Conservation (phyloP, 2,329 filamentous ascomycete species). For the Sarocladium oryzae region DNA sequence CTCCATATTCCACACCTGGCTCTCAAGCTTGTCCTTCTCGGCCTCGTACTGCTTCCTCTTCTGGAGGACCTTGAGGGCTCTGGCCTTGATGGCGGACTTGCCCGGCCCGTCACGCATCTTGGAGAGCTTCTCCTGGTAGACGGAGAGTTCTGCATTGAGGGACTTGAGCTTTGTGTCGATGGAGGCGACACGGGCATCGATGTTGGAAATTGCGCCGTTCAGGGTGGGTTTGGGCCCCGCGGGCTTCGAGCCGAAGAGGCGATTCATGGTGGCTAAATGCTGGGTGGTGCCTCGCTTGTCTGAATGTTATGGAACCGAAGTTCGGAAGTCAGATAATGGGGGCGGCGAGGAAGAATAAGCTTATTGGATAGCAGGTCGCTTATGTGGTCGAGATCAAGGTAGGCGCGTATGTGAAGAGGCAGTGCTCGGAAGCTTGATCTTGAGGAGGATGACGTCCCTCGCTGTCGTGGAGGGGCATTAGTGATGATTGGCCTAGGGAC, state of each 20-base stretch:
- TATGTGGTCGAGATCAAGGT: neutral
- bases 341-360: no score
- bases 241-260: constrained; percentile 85
- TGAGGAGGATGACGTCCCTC: constrained; percentile 5
- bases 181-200: constrained; percentile 75
- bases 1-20: constrained; percentile 98
- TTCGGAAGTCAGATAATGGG: no score
- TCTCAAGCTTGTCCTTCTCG: constrained; percentile 87
- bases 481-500: neutral
- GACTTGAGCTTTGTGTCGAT: constrained; percentile 94
- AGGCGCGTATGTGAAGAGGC: neutral
- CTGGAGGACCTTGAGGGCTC: constrained; percentile 89
- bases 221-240: constrained; percentile 86
- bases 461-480: constrained; percentile 1
- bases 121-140: constrained; percentile 78
- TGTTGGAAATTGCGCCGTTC: constrained; percentile 73
- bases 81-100: constrained; percentile 87
- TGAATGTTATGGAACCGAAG: no score
- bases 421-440: neutral
- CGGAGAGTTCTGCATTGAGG: constrained; percentile 81
- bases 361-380: no score
- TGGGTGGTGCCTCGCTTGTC: neutral
- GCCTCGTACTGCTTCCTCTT: constrained; percentile 90
- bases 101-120: constrained; percentile 96
- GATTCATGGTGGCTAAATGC: constrained; percentile 64